Percentiles rank a stretch among this genome's conserved stretches.
These are phyloP conservation scores for Prorocentrum cordatum DNA, from an alignment of 169 alveolate genomes.

Conservation along the genomic window DNA sequence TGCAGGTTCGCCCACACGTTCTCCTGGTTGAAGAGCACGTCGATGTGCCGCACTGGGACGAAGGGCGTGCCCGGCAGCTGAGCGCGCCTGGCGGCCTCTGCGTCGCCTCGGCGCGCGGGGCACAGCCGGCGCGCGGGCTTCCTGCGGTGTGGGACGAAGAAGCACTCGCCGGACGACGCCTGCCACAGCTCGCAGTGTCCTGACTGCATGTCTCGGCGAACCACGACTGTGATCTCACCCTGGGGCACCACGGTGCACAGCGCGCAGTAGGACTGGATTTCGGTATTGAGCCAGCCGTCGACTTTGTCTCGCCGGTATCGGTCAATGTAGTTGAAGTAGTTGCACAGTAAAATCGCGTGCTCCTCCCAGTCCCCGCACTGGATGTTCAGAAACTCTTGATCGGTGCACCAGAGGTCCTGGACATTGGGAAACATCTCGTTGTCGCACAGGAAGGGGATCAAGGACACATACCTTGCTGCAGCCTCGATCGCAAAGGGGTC, in stretches of 20 bases:
- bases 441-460: slow-evolving; percentile 83
- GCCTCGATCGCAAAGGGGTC: slow-evolving; percentile 79
- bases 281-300: background rate
- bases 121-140: background rate
- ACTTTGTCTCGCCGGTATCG: slow-evolving; percentile 20
- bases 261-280: slow-evolving; percentile 29
- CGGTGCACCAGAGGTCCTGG: slow-evolving; percentile 81
- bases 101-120: background rate
- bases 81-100: background rate
- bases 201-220: slow-evolving; percentile 35
- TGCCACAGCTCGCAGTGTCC: slow-evolving; percentile 68
- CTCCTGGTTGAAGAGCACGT: background rate
- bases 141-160: background rate
- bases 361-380: slow-evolving; percentile 88
- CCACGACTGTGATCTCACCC: slow-evolving; percentile 45
- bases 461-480: slow-evolving; percentile 82
- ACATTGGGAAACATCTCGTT: slow-evolving; percentile 78
- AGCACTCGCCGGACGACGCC: background rate
- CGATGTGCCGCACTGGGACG: background rate
- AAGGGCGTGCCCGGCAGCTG: background rate
- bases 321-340: slow-evolving; percentile 85
- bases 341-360: slow-evolving; percentile 85
- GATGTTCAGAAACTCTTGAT: slow-evolving; percentile 82
- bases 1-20: background rate
- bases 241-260: slow-evolving; percentile 36